Evolutionary conservation across 177 flowering plant species (phyloP).

Genomic region (Vitis hybrid): DNA sequence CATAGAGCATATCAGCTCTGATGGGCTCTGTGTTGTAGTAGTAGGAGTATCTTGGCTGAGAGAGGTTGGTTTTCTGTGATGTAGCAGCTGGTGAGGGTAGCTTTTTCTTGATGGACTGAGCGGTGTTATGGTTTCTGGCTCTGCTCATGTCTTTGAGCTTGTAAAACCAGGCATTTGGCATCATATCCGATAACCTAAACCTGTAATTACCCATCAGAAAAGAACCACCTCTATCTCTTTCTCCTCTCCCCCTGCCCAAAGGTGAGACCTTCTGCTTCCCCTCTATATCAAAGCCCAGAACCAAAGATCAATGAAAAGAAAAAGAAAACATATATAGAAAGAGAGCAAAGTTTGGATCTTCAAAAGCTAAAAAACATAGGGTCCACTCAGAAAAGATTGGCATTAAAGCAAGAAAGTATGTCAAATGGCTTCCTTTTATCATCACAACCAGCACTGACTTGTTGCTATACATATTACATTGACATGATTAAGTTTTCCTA

Average conservation of each 20-base stretch:
- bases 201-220: constrained; percentile 50
- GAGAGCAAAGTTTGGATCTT: not conserved
- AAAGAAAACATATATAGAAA: not conserved
- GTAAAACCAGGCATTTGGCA: constrained; percentile 71
- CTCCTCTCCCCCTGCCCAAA: not conserved
- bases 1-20: constrained; percentile 15
- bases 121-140: constrained; percentile 17
- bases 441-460: not conserved
- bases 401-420: constrained; percentile 9
- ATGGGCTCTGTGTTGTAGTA: constrained; percentile 31
- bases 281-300: no score
- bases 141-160: constrained; percentile 62
- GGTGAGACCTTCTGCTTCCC: not conserved
- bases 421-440: constrained; percentile 3
- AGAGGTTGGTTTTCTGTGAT: constrained; percentile 9
- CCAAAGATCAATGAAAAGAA: not conserved
- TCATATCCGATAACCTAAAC: constrained; percentile 57
- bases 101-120: constrained; percentile 18
- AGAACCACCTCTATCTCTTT: constrained; percentile 1
- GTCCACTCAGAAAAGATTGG: constrained; percentile 3
- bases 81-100: constrained; percentile 10
- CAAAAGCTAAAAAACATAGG: not conserved
- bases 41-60: constrained; percentile 44
- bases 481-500: not conserved
- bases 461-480: not conserved